phyloP scores from a whole-genome alignment of 108 stramenopile species.

The Cyclotella choctawhatcheeana region DNA sequence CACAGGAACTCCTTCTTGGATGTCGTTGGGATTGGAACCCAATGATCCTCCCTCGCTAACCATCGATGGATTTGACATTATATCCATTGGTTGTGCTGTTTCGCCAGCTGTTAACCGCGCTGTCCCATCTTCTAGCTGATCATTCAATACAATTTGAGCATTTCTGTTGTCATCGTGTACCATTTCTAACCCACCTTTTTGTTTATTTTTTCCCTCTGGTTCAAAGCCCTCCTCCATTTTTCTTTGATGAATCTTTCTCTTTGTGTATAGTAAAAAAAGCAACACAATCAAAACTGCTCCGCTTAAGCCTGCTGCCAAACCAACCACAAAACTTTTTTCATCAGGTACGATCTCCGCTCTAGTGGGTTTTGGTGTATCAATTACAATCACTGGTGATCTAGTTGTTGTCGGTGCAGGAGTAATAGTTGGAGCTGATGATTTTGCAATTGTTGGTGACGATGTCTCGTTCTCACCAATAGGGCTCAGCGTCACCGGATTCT shows the following conservation, averaged over 20 bases:
- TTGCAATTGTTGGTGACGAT: background rate
- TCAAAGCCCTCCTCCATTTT: background rate
- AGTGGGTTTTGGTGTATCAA: background rate
- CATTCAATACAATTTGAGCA: background rate
- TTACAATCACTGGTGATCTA: background rate
- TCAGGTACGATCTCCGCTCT: slow-evolving; percentile 20
- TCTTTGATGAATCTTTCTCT: slow-evolving; percentile 8
- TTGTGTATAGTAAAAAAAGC: slow-evolving; percentile 19
- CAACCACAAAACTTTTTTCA: slow-evolving; percentile 28
- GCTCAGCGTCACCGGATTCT: too few relatives aligned
- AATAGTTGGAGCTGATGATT: background rate
- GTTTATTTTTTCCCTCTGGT: too few relatives aligned
- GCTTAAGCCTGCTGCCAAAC: slow-evolving; percentile 35
- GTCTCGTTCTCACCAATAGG: background rate
- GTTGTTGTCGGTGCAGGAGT: background rate
- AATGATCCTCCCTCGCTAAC: slow-evolving; percentile 54
- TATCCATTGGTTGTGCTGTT: slow-evolving; percentile 4
- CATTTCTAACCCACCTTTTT: background rate
- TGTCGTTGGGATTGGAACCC: slow-evolving; percentile 56
- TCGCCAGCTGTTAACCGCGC: background rate
- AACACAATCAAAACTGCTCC: slow-evolving; percentile 22
- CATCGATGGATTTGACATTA: slow-evolving; percentile 65
- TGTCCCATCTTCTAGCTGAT: slow-evolving; percentile 2
- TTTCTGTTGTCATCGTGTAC: background rate
- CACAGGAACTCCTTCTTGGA: slow-evolving; percentile 31